A percentile compares a stretch with the other conserved stretches of the same genome.
Evolutionary conservation across 2,329 filamentous ascomycete genomes (phyloP).

Genomic region (Cryoendolithus antarcticus): DNA sequence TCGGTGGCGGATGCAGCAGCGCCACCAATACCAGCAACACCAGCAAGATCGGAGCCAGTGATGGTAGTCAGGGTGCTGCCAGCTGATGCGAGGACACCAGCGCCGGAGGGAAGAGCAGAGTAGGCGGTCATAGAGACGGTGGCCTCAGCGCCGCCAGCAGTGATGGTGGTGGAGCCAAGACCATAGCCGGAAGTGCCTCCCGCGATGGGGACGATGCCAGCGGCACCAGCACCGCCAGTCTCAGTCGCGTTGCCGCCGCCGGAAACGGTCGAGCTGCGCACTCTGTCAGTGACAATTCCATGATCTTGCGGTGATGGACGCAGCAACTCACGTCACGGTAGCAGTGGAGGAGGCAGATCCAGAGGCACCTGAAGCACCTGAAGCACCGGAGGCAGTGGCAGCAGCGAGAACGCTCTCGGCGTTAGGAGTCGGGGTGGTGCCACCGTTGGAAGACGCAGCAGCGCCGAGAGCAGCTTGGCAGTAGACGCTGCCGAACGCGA

Average conservation of each 20-base stretch:
- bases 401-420: constrained; percentile 6
- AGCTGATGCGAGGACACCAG: constrained; percentile 11
- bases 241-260: constrained; percentile 3
- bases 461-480: constrained; percentile 15
- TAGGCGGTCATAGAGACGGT: constrained; percentile 5
- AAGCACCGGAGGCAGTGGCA: neutral
- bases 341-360: constrained; percentile 1
- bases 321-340: constrained; percentile 2
- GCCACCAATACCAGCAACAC: constrained; percentile 6
- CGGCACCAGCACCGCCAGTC: constrained; percentile 5
- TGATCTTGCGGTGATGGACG: neutral
- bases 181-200: constrained; percentile 7
- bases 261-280: constrained; percentile 1
- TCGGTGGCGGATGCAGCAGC: constrained; percentile 6
- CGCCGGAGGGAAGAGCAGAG: constrained; percentile 13
- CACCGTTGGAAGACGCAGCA: constrained; percentile 4
- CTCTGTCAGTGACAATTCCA: constrained; percentile 1
- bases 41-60: constrained; percentile 9
- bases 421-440: constrained; percentile 5
- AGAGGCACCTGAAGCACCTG: constrained; percentile 1
- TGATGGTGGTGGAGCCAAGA: constrained; percentile 10
- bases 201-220: constrained; percentile 5
- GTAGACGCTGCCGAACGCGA: constrained; percentile 23
- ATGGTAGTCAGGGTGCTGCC: constrained; percentile 11
- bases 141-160: constrained; percentile 6